Conservation (phyloP, 768 basidiomycete species). For the Heimioporus sp. region DNA sequence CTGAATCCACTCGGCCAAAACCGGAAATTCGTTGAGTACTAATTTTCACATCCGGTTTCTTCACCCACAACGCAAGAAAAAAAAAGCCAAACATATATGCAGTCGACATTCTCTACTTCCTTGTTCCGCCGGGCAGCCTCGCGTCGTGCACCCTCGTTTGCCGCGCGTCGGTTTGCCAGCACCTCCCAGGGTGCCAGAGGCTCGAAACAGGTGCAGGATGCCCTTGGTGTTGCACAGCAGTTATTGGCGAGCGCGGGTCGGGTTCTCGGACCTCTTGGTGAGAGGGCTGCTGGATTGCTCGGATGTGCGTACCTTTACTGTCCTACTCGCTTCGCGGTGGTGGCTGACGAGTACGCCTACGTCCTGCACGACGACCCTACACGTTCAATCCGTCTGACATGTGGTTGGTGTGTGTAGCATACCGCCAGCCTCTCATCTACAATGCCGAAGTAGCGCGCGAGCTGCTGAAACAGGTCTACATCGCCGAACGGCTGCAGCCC, state of each 20-base stretch:
- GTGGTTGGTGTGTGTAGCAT: slow-evolving; percentile 41
- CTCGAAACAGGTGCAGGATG: slow-evolving; percentile 73
- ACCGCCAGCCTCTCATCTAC: slow-evolving; percentile 75
- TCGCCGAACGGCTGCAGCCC: slow-evolving; percentile 59
- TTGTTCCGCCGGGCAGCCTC: slow-evolving; percentile 22
- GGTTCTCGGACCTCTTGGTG: slow-evolving; percentile 46
- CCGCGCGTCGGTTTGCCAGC: slow-evolving; percentile 41
- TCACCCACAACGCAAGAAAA: no score
- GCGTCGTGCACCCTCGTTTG: slow-evolving; percentile 15
- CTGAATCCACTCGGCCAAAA: neutral
- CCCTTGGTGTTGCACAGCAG: slow-evolving; percentile 56
- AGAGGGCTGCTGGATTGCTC: slow-evolving; percentile 57
- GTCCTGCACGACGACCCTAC: no score
- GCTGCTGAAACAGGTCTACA: slow-evolving; percentile 71
- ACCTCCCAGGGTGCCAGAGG: slow-evolving; percentile 35
- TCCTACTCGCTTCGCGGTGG: neutral
- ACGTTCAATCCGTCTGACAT: neutral
- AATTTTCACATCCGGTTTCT: neutral
- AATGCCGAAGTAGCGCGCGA: slow-evolving; percentile 78
- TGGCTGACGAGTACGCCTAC: slow-evolving; percentile 3
- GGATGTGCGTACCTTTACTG: slow-evolving; percentile 39
- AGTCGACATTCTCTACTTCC: slow-evolving; percentile 23
- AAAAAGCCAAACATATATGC: slow-evolving; percentile 13
- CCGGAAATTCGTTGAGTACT: neutral
- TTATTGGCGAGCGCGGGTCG: slow-evolving; percentile 51